Evolutionary conservation across 108 stramenopile species (phyloP), one percentile per base, ranked within the genome.

Genomic region (Craspedostauros australis): DNA sequence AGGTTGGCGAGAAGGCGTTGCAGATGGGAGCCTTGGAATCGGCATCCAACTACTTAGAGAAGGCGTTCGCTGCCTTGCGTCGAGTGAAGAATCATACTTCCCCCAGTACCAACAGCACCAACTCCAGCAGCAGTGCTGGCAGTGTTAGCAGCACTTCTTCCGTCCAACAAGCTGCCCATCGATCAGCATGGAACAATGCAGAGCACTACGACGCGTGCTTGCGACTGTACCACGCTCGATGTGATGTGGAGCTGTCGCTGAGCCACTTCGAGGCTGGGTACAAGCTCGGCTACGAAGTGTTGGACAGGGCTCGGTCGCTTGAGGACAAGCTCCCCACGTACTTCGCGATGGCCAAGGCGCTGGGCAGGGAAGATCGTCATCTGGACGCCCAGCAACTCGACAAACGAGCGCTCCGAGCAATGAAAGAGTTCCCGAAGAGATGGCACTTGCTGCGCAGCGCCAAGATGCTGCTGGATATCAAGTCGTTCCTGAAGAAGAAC

Each of bases 131-230:
- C n/a, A n/a, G n/a, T n/a, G n/a, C n/a, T n/a, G n/a, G n/a, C n/a
- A n/a, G n/a, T n/a, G n/a, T n/a, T n/a, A n/a, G n/a, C n/a, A 2
- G 28, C 14, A n/a, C n/a, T n/a, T n/a, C n/a, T n/a, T n/a, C n/a
- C n/a, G n/a, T n/a, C n/a, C n/a, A n/a, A n/a, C n/a, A n/a, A n/a
- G n/a, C n/a, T n/a, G n/a, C n/a, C n/a, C n/a, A n/a, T n/a, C n/a
- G n/a, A n/a, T n/a, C n/a, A n/a, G n/a, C n/a, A n/a, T n/a, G n/a
- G n/a, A n/a, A n/a, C n/a, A n/a, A n/a, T n/a, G n/a, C n/a, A n/a
- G n/a, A n/a, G n/a, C 57, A 75, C 22, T 75, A 75, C 39, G 50
- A 75, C 23, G 32, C 70, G 21, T 48, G 50, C 11, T 51, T 69
- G 11, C 22, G 39, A 8, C 6, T 75, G 3, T 60, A 57, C 29